These are phyloP conservation scores for Paraphaeosphaeria minitans DNA, from an alignment of 2,329 filamentous ascomycete genomes.

Conservation along the genomic window DNA sequence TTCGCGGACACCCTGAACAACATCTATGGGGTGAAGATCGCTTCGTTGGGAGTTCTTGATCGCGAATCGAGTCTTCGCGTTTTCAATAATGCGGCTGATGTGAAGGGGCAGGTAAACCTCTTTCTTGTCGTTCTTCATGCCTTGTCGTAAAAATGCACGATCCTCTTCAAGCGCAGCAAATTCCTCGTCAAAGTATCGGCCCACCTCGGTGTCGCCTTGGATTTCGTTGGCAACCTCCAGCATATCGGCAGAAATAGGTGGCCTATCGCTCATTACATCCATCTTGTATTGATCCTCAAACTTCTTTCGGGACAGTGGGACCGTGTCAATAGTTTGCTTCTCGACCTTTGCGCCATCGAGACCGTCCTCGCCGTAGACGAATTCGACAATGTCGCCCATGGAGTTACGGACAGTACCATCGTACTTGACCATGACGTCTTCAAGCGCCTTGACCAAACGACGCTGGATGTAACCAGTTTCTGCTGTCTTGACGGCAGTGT, in stretches of 20 bases:
- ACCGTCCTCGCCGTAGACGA: conserved; percentile 96
- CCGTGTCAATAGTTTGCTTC: conserved; percentile 85
- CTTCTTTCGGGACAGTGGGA: conserved; percentile 75
- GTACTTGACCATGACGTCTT: conserved; percentile 97
- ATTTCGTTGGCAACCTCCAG: conserved; percentile 89
- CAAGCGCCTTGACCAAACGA: conserved; percentile 95
- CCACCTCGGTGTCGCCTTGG: conserved; percentile 82
- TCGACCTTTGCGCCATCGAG: conserved; percentile 93
- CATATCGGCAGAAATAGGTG: conserved; percentile 68
- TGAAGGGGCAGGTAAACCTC: conserved; percentile 93
- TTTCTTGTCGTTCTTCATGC: conserved; percentile 72
- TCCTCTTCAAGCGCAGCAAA: conserved; percentile 79
- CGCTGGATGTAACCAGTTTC: conserved; percentile 99
- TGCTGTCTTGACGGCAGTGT: conserved; percentile 98
- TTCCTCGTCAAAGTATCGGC: conserved; percentile 85
- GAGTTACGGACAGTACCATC: conserved; percentile 98
- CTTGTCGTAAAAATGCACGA: conserved; percentile 72
- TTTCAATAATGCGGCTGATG: conserved; percentile 86
- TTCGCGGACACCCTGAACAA: conserved; percentile 77
- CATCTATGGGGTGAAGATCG: conserved; percentile 85
- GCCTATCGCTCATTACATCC: conserved; percentile 77
- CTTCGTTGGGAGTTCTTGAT: conserved; percentile 81
- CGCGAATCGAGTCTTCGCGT: conserved; percentile 86
- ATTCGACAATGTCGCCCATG: conserved; percentile 93
- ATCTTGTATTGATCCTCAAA: conserved; percentile 85